Evolutionary conservation across 768 basidiomycete genomes (phyloP).

Genomic region (Candolleomyces eurysporus): DNA sequence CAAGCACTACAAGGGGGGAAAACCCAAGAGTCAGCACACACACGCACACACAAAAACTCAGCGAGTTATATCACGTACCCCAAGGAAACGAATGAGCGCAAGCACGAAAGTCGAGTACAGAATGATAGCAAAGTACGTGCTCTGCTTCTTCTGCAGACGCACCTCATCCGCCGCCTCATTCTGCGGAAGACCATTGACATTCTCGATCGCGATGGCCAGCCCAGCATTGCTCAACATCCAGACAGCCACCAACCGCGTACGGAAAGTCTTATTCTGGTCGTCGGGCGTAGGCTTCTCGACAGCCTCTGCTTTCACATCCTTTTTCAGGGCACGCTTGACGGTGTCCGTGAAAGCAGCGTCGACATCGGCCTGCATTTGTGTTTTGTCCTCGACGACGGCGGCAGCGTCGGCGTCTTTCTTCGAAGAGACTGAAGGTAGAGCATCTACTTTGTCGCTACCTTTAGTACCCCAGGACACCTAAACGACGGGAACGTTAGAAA

Average conservation of each 20-base stretch:
- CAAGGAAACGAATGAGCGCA: slow-evolving; percentile 67
- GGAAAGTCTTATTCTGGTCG: slow-evolving; percentile 90
- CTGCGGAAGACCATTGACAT: slow-evolving; percentile 47
- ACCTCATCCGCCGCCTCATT: slow-evolving; percentile 36
- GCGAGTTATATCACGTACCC: slow-evolving; percentile 52
- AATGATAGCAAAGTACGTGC: slow-evolving; percentile 71
- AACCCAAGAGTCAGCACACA: slow-evolving; percentile 61
- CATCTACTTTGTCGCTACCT: slow-evolving; percentile 91
- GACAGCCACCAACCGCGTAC: slow-evolving; percentile 77
- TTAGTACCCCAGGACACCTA: slow-evolving; percentile 95
- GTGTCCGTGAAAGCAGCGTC: slow-evolving; percentile 94
- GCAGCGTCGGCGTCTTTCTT: slow-evolving; percentile 69
- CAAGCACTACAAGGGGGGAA: slow-evolving; percentile 74
- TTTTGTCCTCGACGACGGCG: slow-evolving; percentile 82
- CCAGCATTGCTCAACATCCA: slow-evolving; percentile 80
- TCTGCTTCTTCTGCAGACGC: slow-evolving; percentile 40
- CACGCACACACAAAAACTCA: too few species aligned
- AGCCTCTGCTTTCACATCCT: slow-evolving; percentile 67
- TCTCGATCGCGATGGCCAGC: slow-evolving; percentile 73
- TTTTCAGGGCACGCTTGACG: slow-evolving; percentile 81
- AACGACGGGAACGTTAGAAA: slow-evolving; percentile 68
- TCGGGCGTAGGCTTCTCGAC: slow-evolving; percentile 82
- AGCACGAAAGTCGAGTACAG: slow-evolving; percentile 78
- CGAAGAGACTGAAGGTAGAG: slow-evolving; percentile 81
- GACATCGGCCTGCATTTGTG: slow-evolving; percentile 73